phyloP scores from a whole-genome alignment of 352 stramenopile species.

The Globisporangium perplexum region DNA sequence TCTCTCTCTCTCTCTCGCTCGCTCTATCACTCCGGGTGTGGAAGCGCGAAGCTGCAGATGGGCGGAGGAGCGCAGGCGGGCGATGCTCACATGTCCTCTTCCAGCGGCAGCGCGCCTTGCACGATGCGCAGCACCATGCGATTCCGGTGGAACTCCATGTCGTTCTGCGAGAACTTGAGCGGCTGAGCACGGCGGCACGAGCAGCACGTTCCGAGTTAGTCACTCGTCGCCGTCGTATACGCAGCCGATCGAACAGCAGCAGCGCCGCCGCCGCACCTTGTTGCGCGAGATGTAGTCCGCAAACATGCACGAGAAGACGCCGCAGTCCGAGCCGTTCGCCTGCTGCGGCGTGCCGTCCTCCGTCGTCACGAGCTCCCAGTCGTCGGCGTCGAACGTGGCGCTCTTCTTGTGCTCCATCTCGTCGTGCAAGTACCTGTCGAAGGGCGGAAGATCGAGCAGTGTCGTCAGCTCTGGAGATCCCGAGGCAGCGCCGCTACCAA shows the following conservation, averaged over 20 bases:
- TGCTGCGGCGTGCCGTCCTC: conserved; percentile 63
- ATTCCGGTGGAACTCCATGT: conserved; percentile 82
- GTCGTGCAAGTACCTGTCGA: conserved; percentile 67
- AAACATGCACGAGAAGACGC: conserved; percentile 86
- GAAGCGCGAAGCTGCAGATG: background rate
- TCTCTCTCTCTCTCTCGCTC: background rate
- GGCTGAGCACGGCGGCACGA: conserved; percentile 19
- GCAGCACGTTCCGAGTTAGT: background rate
- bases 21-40: no score
- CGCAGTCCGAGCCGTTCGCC: conserved; percentile 79
- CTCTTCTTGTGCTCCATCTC: conserved; percentile 86
- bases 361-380: conserved; percentile 63
- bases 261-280: conserved; percentile 43
- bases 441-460: no score
- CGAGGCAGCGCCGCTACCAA: no score
- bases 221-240: background rate
- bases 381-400: conserved; percentile 44
- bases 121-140: conserved; percentile 77
- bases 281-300: conserved; percentile 72
- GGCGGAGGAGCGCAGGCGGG: background rate
- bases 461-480: no score
- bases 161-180: conserved; percentile 66
- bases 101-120: conserved; percentile 48
- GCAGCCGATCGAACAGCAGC: no score
- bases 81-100: conserved; percentile 56